Evolutionary conservation across 2,329 filamentous ascomycete species (phyloP).

Genomic region (Huntiella bhutanensis): DNA sequence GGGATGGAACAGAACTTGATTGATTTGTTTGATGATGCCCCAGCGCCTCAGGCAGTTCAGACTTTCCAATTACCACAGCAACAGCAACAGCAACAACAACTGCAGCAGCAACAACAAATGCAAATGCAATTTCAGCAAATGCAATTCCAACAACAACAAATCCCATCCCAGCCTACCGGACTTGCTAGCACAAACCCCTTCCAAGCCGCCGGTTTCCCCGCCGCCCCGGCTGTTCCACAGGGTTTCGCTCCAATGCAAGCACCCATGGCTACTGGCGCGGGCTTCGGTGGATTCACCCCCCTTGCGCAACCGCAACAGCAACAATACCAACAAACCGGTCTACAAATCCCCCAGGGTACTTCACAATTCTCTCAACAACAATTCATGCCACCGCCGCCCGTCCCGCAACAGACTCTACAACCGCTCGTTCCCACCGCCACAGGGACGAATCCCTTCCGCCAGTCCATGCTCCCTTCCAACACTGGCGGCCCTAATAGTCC

Average conservation of each 20-base stretch:
- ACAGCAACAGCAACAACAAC: constrained; percentile 20
- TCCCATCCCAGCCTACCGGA: constrained; percentile 13
- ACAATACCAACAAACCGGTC: constrained; percentile 16
- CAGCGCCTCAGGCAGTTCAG: constrained; percentile 56
- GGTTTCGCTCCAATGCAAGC: constrained; percentile 12
- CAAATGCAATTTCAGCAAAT: background rate
- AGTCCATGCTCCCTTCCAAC: constrained; percentile 49
- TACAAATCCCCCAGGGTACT: constrained; percentile 10
- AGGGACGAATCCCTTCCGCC: constrained; percentile 76
- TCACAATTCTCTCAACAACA: constrained; percentile 19
- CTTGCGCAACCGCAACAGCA: constrained; percentile 15
- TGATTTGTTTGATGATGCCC: constrained; percentile 88
- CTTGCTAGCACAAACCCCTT: constrained; percentile 15
- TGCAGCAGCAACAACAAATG: constrained; percentile 12
- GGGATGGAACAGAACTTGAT: constrained; percentile 62
- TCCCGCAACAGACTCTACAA: constrained; percentile 18
- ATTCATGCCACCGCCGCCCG: constrained; percentile 19
- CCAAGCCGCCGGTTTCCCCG: constrained; percentile 8
- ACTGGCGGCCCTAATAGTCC: constrained; percentile 34
- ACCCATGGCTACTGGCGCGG: constrained; percentile 11
- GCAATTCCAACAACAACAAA: constrained; percentile 6
- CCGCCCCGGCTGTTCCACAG: constrained; percentile 11
- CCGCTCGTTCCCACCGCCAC: constrained; percentile 17
- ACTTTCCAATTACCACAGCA: constrained; percentile 19
- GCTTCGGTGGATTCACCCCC: constrained; percentile 11